A percentile compares a stretch with the other conserved stretches of the same genome.
Conservation (phyloP, 768 basidiomycete species). For the Phaffia australis region DNA sequence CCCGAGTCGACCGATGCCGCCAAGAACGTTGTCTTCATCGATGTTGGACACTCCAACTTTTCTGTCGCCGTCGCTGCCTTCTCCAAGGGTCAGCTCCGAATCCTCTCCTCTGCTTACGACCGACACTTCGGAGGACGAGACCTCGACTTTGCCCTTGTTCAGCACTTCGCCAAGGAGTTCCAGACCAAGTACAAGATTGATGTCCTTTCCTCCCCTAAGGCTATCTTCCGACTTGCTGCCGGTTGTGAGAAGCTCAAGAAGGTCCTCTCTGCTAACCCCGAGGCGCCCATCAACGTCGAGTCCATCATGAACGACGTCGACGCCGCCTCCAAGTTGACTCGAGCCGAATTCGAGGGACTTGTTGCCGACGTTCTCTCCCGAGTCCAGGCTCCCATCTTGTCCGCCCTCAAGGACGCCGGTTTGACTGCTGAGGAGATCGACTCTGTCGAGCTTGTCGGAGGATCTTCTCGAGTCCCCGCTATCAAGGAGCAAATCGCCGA, state of each 20-base stretch:
- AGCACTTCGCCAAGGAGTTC: conserved; percentile 85
- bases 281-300: conserved; percentile 83
- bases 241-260: conserved; percentile 94
- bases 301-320: conserved; percentile 94
- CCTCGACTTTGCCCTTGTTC: conserved; percentile 80
- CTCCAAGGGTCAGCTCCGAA: conserved; percentile 79
- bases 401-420: conserved; percentile 69
- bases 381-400: conserved; percentile 62
- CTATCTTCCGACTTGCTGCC: conserved; percentile 74
- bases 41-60: conserved; percentile 86
- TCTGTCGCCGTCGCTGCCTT: conserved; percentile 81
- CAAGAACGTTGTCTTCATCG: conserved; percentile 82
- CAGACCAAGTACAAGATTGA: conserved; percentile 96
- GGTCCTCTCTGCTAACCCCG: conserved; percentile 82
- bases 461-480: conserved; percentile 82
- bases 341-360: conserved; percentile 73
- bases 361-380: conserved; percentile 64
- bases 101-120: conserved; percentile 83
- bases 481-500: conserved; percentile 77
- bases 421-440: conserved; percentile 75
- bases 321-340: conserved; percentile 69
- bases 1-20: conserved; percentile 67
- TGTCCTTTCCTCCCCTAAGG: conserved; percentile 80
- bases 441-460: conserved; percentile 84
- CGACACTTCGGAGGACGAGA: conserved; percentile 90